Conservation (phyloP, 768 basidiomycete genomes). For the Amanita pseudoporphyria region DNA sequence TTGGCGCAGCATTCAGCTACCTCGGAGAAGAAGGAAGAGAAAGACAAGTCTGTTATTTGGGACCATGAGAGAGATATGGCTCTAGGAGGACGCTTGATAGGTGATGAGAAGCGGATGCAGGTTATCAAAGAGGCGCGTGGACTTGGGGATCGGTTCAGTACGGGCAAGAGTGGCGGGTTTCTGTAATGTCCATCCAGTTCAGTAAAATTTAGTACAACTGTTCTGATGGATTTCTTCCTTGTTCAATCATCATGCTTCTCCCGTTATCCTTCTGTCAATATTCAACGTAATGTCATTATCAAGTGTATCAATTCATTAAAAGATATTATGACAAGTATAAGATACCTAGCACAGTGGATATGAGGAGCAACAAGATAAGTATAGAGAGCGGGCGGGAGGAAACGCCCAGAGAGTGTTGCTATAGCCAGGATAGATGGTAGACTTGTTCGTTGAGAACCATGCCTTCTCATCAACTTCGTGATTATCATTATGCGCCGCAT, state of each 20-base stretch:
- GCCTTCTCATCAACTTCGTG: too few species aligned
- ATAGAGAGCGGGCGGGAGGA: background rate
- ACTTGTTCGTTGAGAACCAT: too few species aligned
- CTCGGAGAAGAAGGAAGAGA: too few species aligned
- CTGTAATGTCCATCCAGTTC: conserved; percentile 18
- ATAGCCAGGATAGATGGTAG: background rate
- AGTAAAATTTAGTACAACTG: too few species aligned
- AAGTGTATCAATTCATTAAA: background rate
- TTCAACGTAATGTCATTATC: background rate
- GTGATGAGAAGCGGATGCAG: conserved; percentile 69
- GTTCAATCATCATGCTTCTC: too few species aligned
- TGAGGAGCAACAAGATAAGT: background rate
- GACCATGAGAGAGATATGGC: too few species aligned
- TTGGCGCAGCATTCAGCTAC: too few species aligned
- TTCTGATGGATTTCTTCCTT: too few species aligned
- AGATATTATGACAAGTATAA: background rate
- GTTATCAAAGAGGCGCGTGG: conserved; percentile 75
- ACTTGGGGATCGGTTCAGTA: conserved; percentile 77
- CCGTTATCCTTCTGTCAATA: too few species aligned
- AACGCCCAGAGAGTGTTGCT: background rate
- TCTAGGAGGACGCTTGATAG: too few species aligned
- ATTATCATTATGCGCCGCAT: too few species aligned
- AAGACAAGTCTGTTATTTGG: too few species aligned
- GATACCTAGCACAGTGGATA: background rate
- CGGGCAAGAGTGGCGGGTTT: conserved; percentile 63